phyloP scores from a whole-genome alignment of 257 asterid species.

The Solanum sitiens region DNA sequence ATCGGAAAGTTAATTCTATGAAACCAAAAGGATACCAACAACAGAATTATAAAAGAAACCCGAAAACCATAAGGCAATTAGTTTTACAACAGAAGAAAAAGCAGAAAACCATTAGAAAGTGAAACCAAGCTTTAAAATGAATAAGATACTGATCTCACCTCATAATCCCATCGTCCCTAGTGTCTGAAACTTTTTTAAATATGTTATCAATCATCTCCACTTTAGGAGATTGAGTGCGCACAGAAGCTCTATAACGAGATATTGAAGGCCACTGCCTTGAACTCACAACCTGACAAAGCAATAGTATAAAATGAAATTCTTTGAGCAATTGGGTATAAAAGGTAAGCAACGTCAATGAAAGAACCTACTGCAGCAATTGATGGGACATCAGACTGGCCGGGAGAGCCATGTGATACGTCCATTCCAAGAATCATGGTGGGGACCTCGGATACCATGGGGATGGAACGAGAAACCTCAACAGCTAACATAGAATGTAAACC shows the following conservation, averaged over 20 bases:
- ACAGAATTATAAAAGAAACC: background rate
- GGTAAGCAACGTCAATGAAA: background rate
- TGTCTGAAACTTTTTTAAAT: slow-evolving; percentile 52
- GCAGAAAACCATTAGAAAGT: background rate
- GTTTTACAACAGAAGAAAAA: background rate
- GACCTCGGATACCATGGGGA: slow-evolving; percentile 55
- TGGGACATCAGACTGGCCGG: slow-evolving; percentile 88
- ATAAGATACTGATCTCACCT: slow-evolving; percentile 26
- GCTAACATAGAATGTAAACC: slow-evolving; percentile 71
- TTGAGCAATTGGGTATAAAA: background rate
- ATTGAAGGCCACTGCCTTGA: slow-evolving; percentile 92
- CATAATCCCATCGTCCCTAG: slow-evolving; percentile 73
- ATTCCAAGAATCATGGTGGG: slow-evolving; percentile 85
- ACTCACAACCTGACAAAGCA: slow-evolving; percentile 58
- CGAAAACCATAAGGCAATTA: background rate
- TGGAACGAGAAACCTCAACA: slow-evolving; percentile 41
- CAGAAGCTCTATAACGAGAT: slow-evolving; percentile 77
- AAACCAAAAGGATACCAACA: background rate
- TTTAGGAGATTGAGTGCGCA: slow-evolving; percentile 82
- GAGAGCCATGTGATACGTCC: slow-evolving; percentile 98
- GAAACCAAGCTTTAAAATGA: background rate
- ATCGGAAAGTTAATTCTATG: background rate
- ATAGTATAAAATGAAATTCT: background rate
- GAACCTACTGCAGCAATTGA: slow-evolving; percentile 82
- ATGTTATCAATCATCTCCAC: slow-evolving; percentile 83